Evolutionary conservation across 805 yeast genomes (phyloP).

Genomic region (Scheffersomyces amazonensis): DNA sequence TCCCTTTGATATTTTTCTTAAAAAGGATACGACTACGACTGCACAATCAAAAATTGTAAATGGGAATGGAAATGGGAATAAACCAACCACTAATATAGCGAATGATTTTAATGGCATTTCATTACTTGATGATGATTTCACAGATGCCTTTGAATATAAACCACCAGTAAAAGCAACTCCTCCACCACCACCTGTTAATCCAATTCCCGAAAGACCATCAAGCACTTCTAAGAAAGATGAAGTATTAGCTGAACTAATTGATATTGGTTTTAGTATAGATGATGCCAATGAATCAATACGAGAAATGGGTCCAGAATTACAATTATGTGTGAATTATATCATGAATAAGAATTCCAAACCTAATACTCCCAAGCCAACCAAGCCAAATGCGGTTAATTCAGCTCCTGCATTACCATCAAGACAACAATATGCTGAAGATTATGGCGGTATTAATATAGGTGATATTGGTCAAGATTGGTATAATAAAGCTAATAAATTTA

Average conservation of each 20-base stretch:
- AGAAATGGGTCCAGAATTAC: conserved; percentile 56
- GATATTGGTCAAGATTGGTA: conserved; percentile 56
- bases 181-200: not conserved
- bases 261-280: conserved; percentile 73
- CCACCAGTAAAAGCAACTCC: conserved; percentile 1
- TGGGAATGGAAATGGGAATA: not conserved
- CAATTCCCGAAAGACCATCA: not conserved
- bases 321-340: conserved; percentile 62
- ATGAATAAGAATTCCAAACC: conserved; percentile 38
- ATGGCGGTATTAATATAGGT: conserved; percentile 32
- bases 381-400: conserved; percentile 42
- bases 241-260: conserved; percentile 65
- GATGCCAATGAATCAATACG: conserved; percentile 60
- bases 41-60: not conserved
- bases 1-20: conserved; percentile 8
- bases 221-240: conserved; percentile 33
- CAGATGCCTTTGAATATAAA: conserved; percentile 30
- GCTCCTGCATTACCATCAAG: not conserved
- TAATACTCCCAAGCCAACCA: not conserved
- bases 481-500: conserved; percentile 56
- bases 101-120: conserved; percentile 4
- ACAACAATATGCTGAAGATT: not conserved
- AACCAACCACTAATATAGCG: not conserved
- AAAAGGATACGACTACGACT: not conserved
- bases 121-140: conserved; percentile 42